Base-by-base conservation (phyloP, 441 rosid genomes). In the Melastoma candidum region DNA sequence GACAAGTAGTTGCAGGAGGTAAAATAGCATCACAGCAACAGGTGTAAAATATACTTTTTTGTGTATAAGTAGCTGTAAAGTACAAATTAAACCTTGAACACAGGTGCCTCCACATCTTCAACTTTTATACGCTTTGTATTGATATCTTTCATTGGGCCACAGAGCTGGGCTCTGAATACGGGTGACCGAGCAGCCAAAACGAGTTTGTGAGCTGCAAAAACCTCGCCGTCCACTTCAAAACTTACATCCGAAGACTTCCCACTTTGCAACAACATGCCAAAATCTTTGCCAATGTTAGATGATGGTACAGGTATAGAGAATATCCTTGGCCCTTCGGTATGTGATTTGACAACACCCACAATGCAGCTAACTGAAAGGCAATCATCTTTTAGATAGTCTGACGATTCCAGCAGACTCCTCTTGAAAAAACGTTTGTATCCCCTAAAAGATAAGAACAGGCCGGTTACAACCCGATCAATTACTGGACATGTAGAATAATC, bases 141-240 rank as follows among this genome's bases (percentile, higher is more conserved):
- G 4, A 67, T 76, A 73, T 77, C 95, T 64, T 77, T 94, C 90
- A 94, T 82, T 29, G 97, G 99, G 66, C 99, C 97, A 79, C 75
- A 87, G 59, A 94, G 92, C 63, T 94, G 99, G 17, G 97, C 99
- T 70, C 81, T 83, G 67, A 94, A 94, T 47, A 94, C 97, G 14
- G 95, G 96, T 25, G 99, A 94, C 2, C 99, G 87, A 5, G 95
- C 85, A 55, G 92, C 95, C 72, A 94, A 90, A 45, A 94, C 87
- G 77, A 94, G 64, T 63, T 83, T 94, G 74, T 94, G 99, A 52
- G 93, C 95, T 52, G 80, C 49, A 70, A 77, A 94, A 22, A 67
- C 59, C 67, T 94, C 97, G 29, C 82, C 90, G 57, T 82, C 85
- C 50, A 94, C 94, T 64, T 82, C 77, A 50, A 94, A 79, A 63